Percentiles rank a stretch among this genome's conserved stretches.
Evolutionary conservation across 2,329 filamentous ascomycete species (phyloP).

Genomic region (Phaeosphaeriaceae sp.): DNA sequence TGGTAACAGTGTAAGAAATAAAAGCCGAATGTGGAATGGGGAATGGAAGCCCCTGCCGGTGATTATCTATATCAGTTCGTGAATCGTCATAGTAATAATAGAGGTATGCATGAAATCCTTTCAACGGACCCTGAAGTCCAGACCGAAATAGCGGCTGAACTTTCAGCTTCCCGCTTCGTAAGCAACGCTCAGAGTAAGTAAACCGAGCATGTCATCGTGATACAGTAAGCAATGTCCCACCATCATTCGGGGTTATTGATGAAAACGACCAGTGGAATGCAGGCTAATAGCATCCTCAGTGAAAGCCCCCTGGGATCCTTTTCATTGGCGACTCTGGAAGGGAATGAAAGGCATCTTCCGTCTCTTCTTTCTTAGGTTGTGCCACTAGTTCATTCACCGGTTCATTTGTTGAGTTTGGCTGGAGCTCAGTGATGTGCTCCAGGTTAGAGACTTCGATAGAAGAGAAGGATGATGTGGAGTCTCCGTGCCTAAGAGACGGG

Average conservation of each 20-base stretch:
- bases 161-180: not conserved
- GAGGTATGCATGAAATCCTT: not conserved
- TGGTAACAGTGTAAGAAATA: not conserved
- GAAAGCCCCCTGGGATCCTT: slow-evolving; percentile 41
- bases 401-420: slow-evolving; percentile 31
- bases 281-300: slow-evolving; percentile 5
- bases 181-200: not conserved
- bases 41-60: not conserved
- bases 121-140: not conserved
- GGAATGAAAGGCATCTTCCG: slow-evolving; percentile 52
- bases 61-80: slow-evolving; percentile 21
- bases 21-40: not conserved
- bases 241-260: not conserved
- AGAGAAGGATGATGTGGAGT: slow-evolving; percentile 42
- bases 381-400: too few relatives aligned
- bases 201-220: not conserved
- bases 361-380: slow-evolving; percentile 27
- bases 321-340: slow-evolving; percentile 45
- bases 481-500: slow-evolving; percentile 43
- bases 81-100: slow-evolving; percentile 12
- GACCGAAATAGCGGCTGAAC: not conserved
- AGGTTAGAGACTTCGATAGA: slow-evolving; percentile 41
- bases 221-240: not conserved
- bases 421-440: slow-evolving; percentile 33
- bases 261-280: not conserved